Evolutionary conservation across 2,329 filamentous ascomycete genomes (phyloP).

Genomic region (Fusarium phyllophilum): DNA sequence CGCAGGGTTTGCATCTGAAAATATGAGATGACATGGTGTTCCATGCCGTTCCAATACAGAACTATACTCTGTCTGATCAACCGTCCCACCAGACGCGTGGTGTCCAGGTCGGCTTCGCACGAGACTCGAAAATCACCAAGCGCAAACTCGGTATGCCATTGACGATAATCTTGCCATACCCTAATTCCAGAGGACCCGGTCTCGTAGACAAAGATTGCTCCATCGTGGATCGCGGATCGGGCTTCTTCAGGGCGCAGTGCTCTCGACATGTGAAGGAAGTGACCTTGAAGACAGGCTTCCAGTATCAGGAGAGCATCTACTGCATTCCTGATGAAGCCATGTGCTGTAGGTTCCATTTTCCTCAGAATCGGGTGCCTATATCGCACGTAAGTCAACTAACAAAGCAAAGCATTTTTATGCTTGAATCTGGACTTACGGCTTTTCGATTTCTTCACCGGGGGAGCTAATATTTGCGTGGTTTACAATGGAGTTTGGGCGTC

Average conservation of each 20-base stretch:
- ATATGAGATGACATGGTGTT: background rate
- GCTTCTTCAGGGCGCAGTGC: background rate
- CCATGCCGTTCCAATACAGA: background rate
- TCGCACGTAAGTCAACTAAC: background rate
- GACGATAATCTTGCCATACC: background rate
- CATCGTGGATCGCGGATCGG: background rate
- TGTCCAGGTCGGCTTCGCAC: background rate
- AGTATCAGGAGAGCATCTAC: background rate
- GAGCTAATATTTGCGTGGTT: background rate
- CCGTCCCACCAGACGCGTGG: background rate
- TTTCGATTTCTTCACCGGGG: background rate
- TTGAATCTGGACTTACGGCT: background rate
- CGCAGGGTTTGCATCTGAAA: background rate
- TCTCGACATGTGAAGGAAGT: background rate
- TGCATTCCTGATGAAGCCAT: background rate
- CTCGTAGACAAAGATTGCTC: background rate
- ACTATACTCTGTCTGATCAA: background rate
- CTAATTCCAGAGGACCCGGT: accelerated
- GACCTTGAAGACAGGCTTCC: background rate
- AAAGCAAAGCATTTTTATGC: accelerated
- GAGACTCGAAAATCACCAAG: background rate
- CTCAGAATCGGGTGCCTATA: background rate
- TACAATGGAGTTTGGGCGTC: background rate
- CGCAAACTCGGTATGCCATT: background rate
- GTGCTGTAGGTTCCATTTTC: background rate